Percentiles rank a stretch among this genome's conserved stretches.
Evolutionary conservation across 129 eudicot species (phyloP).

Genomic region (Lactuca sativa): DNA sequence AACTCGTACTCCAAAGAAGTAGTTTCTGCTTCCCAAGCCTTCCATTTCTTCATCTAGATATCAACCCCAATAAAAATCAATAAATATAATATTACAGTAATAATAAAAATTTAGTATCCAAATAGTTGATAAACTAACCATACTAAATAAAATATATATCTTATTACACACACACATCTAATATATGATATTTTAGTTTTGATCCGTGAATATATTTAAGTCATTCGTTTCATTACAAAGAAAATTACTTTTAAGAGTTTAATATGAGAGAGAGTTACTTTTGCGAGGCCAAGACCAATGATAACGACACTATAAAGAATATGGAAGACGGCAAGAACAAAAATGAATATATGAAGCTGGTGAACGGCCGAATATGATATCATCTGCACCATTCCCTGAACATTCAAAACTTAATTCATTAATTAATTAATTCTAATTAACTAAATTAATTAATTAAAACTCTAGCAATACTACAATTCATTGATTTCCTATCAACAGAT

Average conservation of each 20-base stretch:
- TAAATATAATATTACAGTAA: background rate
- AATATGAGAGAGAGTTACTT: slow-evolving; percentile 31
- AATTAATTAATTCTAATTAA: background rate
- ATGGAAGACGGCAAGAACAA: slow-evolving; percentile 72
- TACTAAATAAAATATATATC: background rate
- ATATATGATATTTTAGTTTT: background rate
- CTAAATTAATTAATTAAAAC: background rate
- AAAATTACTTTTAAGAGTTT: background rate
- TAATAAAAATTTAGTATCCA: background rate
- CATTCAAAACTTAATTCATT: background rate
- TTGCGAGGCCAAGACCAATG: slow-evolving; percentile 62
- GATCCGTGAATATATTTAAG: background rate
- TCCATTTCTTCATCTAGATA: slow-evolving; percentile 72
- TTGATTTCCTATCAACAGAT: no score
- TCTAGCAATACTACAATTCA: background rate
- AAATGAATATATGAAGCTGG: slow-evolving; percentile 76
- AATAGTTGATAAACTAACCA: background rate
- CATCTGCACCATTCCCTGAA: slow-evolving; percentile 56
- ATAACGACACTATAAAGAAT: slow-evolving; percentile 63
- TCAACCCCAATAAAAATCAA: background rate
- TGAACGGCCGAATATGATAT: slow-evolving; percentile 65
- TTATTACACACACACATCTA: background rate
- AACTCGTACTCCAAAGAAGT: slow-evolving; percentile 66
- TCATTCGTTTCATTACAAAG: background rate
- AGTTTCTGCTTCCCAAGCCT: slow-evolving; percentile 81